Conservation (phyloP, 257 asterid genomes). For the Fraxinus quadrangulata region DNA sequence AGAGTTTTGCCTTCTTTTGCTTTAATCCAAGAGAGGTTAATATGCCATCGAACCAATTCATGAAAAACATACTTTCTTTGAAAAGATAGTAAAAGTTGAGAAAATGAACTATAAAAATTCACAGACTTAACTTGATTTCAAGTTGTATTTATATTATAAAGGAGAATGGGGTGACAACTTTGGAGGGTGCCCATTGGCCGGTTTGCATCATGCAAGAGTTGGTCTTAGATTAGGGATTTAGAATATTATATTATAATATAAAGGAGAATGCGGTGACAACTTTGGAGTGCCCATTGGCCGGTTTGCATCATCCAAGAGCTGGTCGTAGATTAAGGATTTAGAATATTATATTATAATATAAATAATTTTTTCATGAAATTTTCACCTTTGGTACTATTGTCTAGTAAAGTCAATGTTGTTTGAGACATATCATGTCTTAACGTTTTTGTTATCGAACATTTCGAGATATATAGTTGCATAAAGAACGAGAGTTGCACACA, state of each 20-base stretch:
- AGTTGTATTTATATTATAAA: background rate
- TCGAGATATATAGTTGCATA: no score
- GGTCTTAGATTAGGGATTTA: no score
- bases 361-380: no score
- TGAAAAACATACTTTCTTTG: constrained; percentile 36
- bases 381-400: no score
- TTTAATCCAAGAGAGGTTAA: constrained; percentile 42
- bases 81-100: background rate
- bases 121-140: background rate
- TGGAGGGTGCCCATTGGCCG: background rate
- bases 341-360: no score
- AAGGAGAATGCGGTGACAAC: background rate
- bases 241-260: background rate
- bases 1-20: constrained; percentile 53
- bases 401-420: no score
- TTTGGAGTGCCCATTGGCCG: background rate
- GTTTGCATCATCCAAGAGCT: constrained; percentile 5
- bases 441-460: no score
- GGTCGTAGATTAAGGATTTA: no score
- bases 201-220: background rate
- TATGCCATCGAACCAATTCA: constrained; percentile 54
- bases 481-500: no score
- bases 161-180: background rate
- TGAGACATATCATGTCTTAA: no score
- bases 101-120: background rate